phyloP scores from a whole-genome alignment of 768 basidiomycete genomes.

The Tubosaeta brunneosetosa region DNA sequence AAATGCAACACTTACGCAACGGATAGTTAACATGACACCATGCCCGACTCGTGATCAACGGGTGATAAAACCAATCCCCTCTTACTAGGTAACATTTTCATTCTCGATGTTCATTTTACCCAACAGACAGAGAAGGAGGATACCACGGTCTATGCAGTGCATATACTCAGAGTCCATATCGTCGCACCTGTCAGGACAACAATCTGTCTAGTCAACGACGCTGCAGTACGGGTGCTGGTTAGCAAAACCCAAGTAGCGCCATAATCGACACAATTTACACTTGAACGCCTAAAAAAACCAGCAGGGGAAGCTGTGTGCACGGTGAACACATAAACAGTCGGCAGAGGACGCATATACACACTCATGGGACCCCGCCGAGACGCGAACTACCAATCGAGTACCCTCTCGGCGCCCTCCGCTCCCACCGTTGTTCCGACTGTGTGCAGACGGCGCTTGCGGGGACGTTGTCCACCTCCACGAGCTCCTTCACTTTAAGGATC shows the following conservation, averaged over 20 bases:
- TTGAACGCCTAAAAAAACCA: not conserved
- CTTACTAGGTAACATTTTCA: too few relatives aligned
- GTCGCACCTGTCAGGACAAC: not conserved
- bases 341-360: not conserved
- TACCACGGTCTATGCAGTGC: not conserved
- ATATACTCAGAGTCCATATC: not conserved
- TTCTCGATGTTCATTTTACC: too few relatives aligned
- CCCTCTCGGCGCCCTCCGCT: too few relatives aligned
- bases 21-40: too few relatives aligned
- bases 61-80: too few relatives aligned
- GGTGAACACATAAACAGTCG: too few relatives aligned
- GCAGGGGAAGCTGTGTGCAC: not conserved
- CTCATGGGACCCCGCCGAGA: constrained; percentile 20
- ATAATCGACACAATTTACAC: too few relatives aligned
- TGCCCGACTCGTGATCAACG: too few relatives aligned
- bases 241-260: not conserved
- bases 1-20: too few relatives aligned
- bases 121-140: too few relatives aligned
- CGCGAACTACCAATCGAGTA: constrained; percentile 28
- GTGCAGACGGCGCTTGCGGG: too few relatives aligned
- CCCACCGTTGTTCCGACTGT: too few relatives aligned
- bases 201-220: not conserved
- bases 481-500: constrained; percentile 84
- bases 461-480: constrained; percentile 60
- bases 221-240: not conserved